phyloP scores from a whole-genome alignment of 305 asterid species.

The Ajuga reptans region DNA sequence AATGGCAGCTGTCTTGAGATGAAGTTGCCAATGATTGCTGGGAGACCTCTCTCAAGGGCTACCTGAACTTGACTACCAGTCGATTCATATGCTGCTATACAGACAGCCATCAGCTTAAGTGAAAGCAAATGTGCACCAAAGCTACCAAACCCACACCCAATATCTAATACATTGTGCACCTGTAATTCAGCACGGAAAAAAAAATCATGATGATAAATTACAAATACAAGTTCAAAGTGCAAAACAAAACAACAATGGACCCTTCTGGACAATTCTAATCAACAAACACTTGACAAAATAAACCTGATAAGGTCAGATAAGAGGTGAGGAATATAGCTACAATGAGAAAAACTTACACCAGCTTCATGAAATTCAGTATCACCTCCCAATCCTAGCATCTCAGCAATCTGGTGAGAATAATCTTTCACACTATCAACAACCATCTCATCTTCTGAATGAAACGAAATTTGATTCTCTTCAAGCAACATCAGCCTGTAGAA shows the following conservation, averaged over 20 bases:
- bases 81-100: conserved; percentile 83
- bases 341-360: conserved; percentile 69
- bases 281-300: not conserved
- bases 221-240: conserved; percentile 9
- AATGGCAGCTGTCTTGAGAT: conserved; percentile 76
- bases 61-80: conserved; percentile 98
- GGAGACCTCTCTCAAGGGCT: conserved; percentile 97
- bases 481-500: conserved; percentile 78
- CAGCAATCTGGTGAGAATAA: conserved; percentile 80
- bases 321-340: not conserved
- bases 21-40: conserved; percentile 81
- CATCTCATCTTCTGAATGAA: conserved; percentile 76
- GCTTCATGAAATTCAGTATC: conserved; percentile 67
- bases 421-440: conserved; percentile 77
- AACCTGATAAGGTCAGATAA: not conserved
- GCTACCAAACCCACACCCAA: conserved; percentile 98
- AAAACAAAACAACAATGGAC: not conserved
- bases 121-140: conserved; percentile 87
- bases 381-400: conserved; percentile 84
- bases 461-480: conserved; percentile 93
- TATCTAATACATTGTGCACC: conserved; percentile 81
- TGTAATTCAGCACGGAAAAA: conserved; percentile 34
- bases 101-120: conserved; percentile 76
- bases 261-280: not conserved
- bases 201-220: too few species aligned